Base-by-base conservation (phyloP, 2,329 filamentous ascomycete species). In the Fusarium staphyleae region DNA sequence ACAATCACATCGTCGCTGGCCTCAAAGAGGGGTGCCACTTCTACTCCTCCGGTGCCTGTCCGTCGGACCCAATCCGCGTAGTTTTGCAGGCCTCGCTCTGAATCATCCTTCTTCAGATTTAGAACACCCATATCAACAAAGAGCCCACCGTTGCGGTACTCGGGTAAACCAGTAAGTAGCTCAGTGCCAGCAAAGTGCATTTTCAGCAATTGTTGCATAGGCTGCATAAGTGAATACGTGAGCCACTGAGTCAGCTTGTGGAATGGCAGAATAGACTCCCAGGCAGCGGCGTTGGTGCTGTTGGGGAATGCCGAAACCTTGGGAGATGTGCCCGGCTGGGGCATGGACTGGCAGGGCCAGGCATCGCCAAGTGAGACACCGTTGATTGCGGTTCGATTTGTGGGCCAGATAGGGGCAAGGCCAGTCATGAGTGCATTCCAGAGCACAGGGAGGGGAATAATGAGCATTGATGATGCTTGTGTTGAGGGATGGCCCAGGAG, bases 211-310 rank as follows among this genome's bases (percentile, higher is more conserved):
- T 86, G 89, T 49, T 87, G 85, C 88, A 96, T 96, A 0, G 92
- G 92, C 18, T 92, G 88, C 90, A 96, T 96, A 49, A 97, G 83
- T 3, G 91, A 96, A 75, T 96, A 96, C 42, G 89, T 91, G 49
- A 97, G 87, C 93, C 93, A 97, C 73, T 96, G 92, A 0, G 92
- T 96, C 29, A 96, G 82, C 75, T 96, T 96, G 78, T 97, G 93
- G 77, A 96, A 96, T 0, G 92, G 92, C 10, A 93, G 84, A 57
- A 96, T 93, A 0, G 82, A 88, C 69, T 92, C 87, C 88, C 89
- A 92, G 2, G 66, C 66, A 4, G 66, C 61, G 14, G 66, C 57
- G 22, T 67, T 68, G 13, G 59, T 60, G 59, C 55, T 62, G 51
- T 62, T 62, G 18, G 59, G 59, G 40, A 62, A 62, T n/a, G 66